Percentiles rank a stretch among this genome's conserved stretches.
Conservation (phyloP, 768 basidiomycete species). For the Pisolithus albus region DNA sequence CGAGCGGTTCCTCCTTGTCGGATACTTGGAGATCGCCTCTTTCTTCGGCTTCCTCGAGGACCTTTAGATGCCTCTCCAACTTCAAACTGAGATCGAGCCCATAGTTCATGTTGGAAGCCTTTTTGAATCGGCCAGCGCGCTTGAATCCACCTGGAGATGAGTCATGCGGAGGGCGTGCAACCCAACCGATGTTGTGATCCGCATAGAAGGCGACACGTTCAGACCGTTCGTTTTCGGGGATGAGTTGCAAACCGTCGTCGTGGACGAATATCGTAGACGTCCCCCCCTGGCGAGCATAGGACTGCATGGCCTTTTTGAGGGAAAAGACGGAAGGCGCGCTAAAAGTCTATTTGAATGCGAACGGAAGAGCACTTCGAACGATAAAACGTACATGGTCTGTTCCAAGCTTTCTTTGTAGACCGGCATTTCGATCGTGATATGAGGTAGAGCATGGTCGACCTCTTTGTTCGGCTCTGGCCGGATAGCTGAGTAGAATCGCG, state of each 20-base stretch:
- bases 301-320: constrained; percentile 79
- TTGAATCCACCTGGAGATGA: constrained; percentile 42
- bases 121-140: constrained; percentile 79
- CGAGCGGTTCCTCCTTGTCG: constrained; percentile 42
- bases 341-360: not conserved
- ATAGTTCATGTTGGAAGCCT: constrained; percentile 85
- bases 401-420: constrained; percentile 85
- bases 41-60: constrained; percentile 39
- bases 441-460: constrained; percentile 59
- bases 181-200: constrained; percentile 68
- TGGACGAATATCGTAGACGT: constrained; percentile 70
- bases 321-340: constrained; percentile 67
- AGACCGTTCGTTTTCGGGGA: constrained; percentile 52
- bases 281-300: constrained; percentile 80
- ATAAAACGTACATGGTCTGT: constrained; percentile 64
- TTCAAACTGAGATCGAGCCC: constrained; percentile 46
- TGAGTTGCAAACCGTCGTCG: constrained; percentile 65
- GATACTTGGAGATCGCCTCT: constrained; percentile 28
- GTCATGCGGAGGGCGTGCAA: constrained; percentile 68
- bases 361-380: not conserved
- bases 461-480: constrained; percentile 55
- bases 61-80: constrained; percentile 42
- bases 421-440: constrained; percentile 76
- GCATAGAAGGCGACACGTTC: constrained; percentile 65
- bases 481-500: constrained; percentile 71